Evolutionary conservation across 257 asterid species (phyloP), one percentile per base, ranked within the genome.

Genomic region (Thymus quinquecostatus): DNA sequence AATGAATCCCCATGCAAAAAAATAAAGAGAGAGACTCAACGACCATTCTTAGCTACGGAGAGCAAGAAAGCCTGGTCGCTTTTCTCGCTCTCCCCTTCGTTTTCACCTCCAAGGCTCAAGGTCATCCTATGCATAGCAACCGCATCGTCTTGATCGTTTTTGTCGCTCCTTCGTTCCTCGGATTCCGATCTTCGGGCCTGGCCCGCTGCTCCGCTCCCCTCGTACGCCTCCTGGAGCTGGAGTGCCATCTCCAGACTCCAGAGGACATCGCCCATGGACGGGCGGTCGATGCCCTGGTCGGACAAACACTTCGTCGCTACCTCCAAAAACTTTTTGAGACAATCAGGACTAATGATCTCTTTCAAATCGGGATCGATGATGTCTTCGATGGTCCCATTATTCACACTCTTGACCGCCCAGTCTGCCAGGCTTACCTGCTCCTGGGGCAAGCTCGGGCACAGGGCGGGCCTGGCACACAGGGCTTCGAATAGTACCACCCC

Each of bases 401-500:
- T 82, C 6, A 76, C 83, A 60, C 88, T 84, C 29, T 80, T 75
- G 36, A 79, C 47, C 1, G 90, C 95, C 84, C 85, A 89, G 51
- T 87, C 92, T 0, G 88, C 94, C 27, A 89, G 71, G 41, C 90
- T 82, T 12, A 89, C 89, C 70, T 89, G 95, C 51, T 90, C 96
- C 33, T 86, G 86, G 0, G 95, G 85, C 8, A 86, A 81, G 60
- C 68, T 86, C 0, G 96, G 81, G 58, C 84, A 81, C 0, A 87
- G 66, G n/a, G 91, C 92, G 4, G 92, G 88, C 69, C 96, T 71
- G 0, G 91, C 95, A 49, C 95, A 84, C 3, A 89, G 27, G 1
- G 78, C 88, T 53, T 90, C 95, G 10, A 86, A 88, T 1, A 90
- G 85, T 13, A 90, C 97, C 0, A 90, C 97, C 28, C 97, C 96